Evolutionary conservation across 2,329 filamentous ascomycete species (phyloP).

Genomic region (Rasamsonia emersonii): DNA sequence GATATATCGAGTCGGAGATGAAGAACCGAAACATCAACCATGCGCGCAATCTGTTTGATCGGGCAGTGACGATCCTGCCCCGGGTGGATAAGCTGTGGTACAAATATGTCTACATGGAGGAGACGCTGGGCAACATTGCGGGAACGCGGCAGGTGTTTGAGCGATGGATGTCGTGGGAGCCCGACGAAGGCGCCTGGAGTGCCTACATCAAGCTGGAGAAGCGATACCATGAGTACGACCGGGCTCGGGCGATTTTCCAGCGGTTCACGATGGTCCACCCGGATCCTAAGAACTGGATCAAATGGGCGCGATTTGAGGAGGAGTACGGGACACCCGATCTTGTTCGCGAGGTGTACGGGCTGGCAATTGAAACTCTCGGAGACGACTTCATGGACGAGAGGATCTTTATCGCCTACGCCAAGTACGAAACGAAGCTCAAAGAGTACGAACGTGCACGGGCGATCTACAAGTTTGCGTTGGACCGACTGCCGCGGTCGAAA

Average conservation of each 20-base stretch:
- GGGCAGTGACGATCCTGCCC: constrained; percentile 85
- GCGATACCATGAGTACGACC: constrained; percentile 82
- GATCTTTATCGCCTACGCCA: constrained; percentile 90
- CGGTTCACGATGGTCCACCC: constrained; percentile 88
- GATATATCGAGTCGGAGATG: constrained; percentile 96
- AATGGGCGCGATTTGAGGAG: constrained; percentile 96
- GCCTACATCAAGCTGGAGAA: constrained; percentile 97
- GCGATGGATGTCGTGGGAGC: constrained; percentile 97
- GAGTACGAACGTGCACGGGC: constrained; percentile 89
- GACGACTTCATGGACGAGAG: constrained; percentile 96
- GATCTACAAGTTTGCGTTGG: constrained; percentile 94
- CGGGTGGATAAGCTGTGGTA: constrained; percentile 97
- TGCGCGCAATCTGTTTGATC: constrained; percentile 85
- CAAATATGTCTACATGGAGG: constrained; percentile 98
- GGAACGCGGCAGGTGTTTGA: constrained; percentile 93
- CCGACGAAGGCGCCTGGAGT: constrained; percentile 89
- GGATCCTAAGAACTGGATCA: constrained; percentile 95
- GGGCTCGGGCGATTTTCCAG: constrained; percentile 82
- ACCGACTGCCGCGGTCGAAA: constrained; percentile 80
- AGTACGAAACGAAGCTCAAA: constrained; percentile 88
- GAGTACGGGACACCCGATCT: constrained; percentile 86
- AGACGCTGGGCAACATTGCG: constrained; percentile 89
- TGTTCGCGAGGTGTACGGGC: constrained; percentile 84
- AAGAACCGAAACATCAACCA: constrained; percentile 93
- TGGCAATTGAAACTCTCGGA: constrained; percentile 78